Base-by-base conservation (phyloP, 2,329 filamentous ascomycete species). In the Dryadomyces quercus-mongolicae region DNA sequence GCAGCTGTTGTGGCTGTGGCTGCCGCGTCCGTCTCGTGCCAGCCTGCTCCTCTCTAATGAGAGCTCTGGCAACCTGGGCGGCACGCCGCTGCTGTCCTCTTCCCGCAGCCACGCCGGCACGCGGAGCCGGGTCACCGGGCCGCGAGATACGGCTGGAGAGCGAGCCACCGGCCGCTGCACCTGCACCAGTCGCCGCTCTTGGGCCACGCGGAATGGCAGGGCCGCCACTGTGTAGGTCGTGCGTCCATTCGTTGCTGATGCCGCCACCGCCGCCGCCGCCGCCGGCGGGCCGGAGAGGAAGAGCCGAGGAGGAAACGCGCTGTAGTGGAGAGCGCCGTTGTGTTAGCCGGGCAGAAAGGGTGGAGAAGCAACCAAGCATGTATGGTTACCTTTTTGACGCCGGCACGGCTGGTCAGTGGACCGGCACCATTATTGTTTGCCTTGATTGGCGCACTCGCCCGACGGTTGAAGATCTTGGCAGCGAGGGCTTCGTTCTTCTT, bases 401-500 rank as follows among this genome's bases (percentile, higher is more conserved):
- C 86, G 56, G 86, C 82, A 66, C 86, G 79, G 68, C 83, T 86
- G 54, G 86, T 81, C 51, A 90, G 77, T 3, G 80, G 80, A 62
- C 81, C 73, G 1, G 57, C 51, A 55, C 71, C 64, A 31, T 8
- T 8, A 8, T 31, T 31, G 56, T 68, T 75, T 46, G 43, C 54
- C 25, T 40, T 54, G 54, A 44, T 20, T 3, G 82, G 71, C 13
- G 71, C 76, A 63, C 78, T 84, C 52, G 77, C 68, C 38, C 75
- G 69, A 60, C 83, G 80, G 64, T 79, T 79, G 61, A 91, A 84
- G 64, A 91, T 88, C 64, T 79, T 75, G 62, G 85, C 76, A 36
- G 86, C 86, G n/a, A 89, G 77, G 3, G 72, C 75, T 64, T 87
- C 80, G 61, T 85, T 83, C 70, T 82, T 84, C 70, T 85, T 85